Evolutionary conservation across 2,329 filamentous ascomycete species (phyloP).

Genomic region (Raffaelea arxii): DNA sequence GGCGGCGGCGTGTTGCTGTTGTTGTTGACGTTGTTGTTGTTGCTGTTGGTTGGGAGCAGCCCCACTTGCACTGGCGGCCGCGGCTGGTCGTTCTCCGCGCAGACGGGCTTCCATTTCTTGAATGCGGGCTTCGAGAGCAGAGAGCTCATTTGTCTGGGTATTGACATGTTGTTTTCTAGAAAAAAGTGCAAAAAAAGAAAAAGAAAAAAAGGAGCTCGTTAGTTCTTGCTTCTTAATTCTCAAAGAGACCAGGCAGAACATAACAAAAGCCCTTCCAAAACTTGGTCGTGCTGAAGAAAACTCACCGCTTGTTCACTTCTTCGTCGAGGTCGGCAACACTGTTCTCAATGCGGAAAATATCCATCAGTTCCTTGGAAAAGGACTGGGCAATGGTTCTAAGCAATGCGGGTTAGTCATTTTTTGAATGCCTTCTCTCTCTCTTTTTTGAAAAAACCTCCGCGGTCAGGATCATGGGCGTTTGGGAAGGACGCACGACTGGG

Average conservation of each 20-base stretch:
- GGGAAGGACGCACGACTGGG: slow-evolving; percentile 64
- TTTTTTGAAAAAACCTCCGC: background rate
- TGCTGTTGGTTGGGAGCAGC: background rate
- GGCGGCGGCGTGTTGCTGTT: background rate
- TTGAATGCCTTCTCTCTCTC: too few relatives aligned
- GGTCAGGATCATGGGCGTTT: background rate
- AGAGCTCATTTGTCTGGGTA: slow-evolving; percentile 67
- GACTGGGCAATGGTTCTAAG: slow-evolving; percentile 77
- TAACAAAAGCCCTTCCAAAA: too few relatives aligned
- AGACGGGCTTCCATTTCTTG: slow-evolving; percentile 78
- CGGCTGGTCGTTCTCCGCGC: slow-evolving; percentile 26
- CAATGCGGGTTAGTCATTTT: too few relatives aligned
- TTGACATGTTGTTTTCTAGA: slow-evolving; percentile 72
- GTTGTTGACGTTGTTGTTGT: background rate
- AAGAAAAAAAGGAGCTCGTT: too few relatives aligned
- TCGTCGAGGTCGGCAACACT: slow-evolving; percentile 64
- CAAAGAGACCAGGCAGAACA: too few relatives aligned
- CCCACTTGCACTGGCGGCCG: background rate
- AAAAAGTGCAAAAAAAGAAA: too few relatives aligned
- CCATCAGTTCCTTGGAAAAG: slow-evolving; percentile 78
- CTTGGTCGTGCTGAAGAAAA: too few relatives aligned
- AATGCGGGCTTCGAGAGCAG: slow-evolving; percentile 74
- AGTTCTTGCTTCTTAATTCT: too few relatives aligned
- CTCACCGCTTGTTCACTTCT: slow-evolving; percentile 74
- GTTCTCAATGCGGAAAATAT: slow-evolving; percentile 81